Percentiles rank a stretch among this genome's conserved stretches.
Conservation (phyloP, 208 protist genomes). For the Leptomonas pyrrhocoris region DNA sequence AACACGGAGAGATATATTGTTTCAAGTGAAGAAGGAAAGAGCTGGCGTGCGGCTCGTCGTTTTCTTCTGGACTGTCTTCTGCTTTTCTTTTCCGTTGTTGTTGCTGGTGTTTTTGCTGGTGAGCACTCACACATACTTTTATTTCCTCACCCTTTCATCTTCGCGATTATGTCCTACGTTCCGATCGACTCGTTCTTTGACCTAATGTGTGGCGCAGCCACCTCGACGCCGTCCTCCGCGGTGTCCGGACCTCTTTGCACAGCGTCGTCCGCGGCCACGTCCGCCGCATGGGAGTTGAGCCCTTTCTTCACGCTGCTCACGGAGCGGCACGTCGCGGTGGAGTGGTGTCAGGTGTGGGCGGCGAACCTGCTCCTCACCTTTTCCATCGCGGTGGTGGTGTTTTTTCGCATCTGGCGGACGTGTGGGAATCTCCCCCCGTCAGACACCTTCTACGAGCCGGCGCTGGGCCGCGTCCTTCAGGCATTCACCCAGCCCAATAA, state of each 20-base stretch:
- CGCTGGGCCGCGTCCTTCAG: conserved; percentile 1
- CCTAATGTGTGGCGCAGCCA: neutral
- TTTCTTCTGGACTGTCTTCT: no score
- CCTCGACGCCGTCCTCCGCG: neutral
- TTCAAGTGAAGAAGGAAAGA: no score
- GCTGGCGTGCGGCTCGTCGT: no score
- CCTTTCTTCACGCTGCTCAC: neutral
- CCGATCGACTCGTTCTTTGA: neutral
- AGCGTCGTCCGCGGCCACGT: neutral
- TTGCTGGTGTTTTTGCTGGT: no score
- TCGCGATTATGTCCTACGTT: no score
- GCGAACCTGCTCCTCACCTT: conserved; percentile 1
- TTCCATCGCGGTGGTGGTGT: neutral
- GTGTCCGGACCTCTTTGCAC: neutral
- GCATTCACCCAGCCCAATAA: neutral
- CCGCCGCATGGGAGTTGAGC: neutral
- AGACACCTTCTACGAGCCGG: conserved; percentile 5
- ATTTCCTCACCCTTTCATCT: no score
- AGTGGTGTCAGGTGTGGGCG: conserved; percentile 4
- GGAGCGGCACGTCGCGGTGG: neutral
- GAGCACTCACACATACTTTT: no score
- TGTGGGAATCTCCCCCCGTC: conserved; percentile 14
- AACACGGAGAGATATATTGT: no score
- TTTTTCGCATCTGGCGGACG: conserved; percentile 4
- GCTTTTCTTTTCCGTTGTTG: no score